Percentiles rank a stretch among this genome's conserved stretches.
These are phyloP conservation scores for Botryosphaeria dothidea DNA, from an alignment of 2,329 filamentous ascomycete genomes.

Conservation along the genomic window DNA sequence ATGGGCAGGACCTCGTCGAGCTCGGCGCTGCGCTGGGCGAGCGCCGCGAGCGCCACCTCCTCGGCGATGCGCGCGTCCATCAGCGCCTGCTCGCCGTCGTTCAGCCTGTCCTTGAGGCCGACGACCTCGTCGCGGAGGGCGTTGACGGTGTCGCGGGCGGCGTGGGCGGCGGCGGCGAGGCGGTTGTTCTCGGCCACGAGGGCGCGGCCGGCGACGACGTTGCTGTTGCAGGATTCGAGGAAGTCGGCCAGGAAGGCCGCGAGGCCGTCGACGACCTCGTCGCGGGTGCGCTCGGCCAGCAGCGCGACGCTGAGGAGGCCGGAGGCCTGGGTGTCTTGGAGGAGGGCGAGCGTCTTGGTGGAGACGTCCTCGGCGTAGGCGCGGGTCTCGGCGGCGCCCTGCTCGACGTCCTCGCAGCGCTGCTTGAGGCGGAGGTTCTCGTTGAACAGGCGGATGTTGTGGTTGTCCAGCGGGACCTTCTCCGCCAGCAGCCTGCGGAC, in stretches of 20 bases:
- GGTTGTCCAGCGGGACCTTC: not conserved
- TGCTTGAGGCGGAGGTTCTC: not conserved
- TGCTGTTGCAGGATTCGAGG: not conserved
- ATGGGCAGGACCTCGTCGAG: not conserved
- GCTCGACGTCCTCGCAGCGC: not conserved
- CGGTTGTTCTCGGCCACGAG: not conserved
- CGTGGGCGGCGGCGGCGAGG: not conserved
- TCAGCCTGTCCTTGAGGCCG: not conserved
- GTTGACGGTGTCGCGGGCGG: not conserved
- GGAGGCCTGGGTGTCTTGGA: accelerated
- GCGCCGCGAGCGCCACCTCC: not conserved
- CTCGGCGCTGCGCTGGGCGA: not conserved
- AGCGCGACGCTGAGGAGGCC: not conserved
- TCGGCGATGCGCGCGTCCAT: not conserved
- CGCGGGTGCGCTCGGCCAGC: not conserved
- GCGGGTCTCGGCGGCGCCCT: not conserved
- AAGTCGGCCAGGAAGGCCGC: not conserved
- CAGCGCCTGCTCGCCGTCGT: not conserved
- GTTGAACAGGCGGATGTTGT: not conserved
- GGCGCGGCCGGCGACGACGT: not conserved
- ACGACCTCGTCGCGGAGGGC: not conserved
- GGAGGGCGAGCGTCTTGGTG: not conserved
- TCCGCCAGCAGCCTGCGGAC: not conserved
- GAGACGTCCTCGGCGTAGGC: not conserved
- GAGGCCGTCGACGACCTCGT: not conserved